Conservation (phyloP, 1,284 basidiomycete genomes). For the Sphaerobolus stellatus region DNA sequence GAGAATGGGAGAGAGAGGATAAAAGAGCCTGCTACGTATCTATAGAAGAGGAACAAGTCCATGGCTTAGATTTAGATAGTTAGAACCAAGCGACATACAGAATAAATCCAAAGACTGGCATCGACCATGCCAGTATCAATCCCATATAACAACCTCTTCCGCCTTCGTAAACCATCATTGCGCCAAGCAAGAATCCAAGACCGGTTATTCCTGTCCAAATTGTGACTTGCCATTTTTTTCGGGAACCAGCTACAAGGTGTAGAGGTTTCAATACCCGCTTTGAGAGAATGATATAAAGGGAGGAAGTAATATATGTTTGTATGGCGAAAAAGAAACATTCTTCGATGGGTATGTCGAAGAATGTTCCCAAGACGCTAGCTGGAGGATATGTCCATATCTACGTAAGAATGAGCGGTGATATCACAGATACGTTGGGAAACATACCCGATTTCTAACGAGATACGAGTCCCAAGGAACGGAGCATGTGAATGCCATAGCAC, state of each 20-base stretch:
- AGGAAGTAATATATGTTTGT: constrained; percentile 29
- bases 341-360: constrained; percentile 26
- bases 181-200: constrained; percentile 15
- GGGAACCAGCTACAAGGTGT: constrained; percentile 11
- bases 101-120: constrained; percentile 23
- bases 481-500: constrained; percentile 13
- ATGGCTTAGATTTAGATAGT: not conserved
- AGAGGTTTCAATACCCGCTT: constrained; percentile 23
- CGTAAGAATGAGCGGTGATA: not conserved
- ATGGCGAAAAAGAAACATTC: constrained; percentile 32
- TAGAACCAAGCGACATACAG: constrained; percentile 16
- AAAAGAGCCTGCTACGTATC: constrained; percentile 7
- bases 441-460: constrained; percentile 19
- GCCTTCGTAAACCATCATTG: constrained; percentile 14
- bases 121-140: constrained; percentile 26
- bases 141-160: constrained; percentile 23
- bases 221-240: no score
- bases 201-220: no score
- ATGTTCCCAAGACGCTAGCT: constrained; percentile 19
- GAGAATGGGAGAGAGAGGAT: constrained; percentile 14
- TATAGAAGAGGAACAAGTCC: not conserved
- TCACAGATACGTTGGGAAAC: not conserved
- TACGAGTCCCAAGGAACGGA: constrained; percentile 30
- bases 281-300: constrained; percentile 24
- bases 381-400: constrained; percentile 28